Percentiles rank a stretch among this genome's conserved stretches.
Conservation (phyloP, 2,329 filamentous ascomycete genomes). For the Epichloe gansuensis region DNA sequence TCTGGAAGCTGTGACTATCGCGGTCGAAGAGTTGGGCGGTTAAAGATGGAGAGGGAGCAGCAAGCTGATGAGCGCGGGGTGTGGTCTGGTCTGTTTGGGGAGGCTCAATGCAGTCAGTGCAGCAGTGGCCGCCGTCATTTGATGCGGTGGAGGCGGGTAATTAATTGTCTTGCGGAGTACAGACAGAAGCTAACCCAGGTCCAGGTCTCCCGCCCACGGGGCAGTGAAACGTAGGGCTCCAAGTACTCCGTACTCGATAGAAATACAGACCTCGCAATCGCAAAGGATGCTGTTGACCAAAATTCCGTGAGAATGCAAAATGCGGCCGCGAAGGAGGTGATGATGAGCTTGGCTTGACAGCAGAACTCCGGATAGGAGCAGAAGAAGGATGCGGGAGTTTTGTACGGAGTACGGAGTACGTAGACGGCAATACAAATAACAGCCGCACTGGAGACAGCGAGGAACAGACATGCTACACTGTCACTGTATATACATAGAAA, state of each 20-base stretch:
- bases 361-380: background rate
- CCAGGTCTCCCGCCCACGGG: background rate
- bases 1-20: background rate
- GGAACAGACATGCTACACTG: too few relatives aligned
- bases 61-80: conserved; percentile 7
- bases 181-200: conserved; percentile 2
- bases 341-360: background rate
- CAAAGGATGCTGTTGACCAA: background rate
- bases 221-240: background rate
- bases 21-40: background rate
- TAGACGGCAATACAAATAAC: background rate
- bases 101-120: conserved; percentile 1
- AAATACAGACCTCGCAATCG: background rate
- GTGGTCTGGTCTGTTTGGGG: conserved; percentile 3
- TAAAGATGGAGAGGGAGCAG: conserved; percentile 4
- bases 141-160: conserved; percentile 3
- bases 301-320: background rate
- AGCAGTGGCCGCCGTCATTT: conserved; percentile 3
- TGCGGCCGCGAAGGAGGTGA: background rate
- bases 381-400: background rate
- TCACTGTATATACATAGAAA: too few relatives aligned
- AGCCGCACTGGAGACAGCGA: background rate
- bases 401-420: background rate
- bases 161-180: background rate
- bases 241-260: background rate